Base-by-base conservation (phyloP, 495 filamentous ascomycete genomes). In the Filosporella fistucella region DNA sequence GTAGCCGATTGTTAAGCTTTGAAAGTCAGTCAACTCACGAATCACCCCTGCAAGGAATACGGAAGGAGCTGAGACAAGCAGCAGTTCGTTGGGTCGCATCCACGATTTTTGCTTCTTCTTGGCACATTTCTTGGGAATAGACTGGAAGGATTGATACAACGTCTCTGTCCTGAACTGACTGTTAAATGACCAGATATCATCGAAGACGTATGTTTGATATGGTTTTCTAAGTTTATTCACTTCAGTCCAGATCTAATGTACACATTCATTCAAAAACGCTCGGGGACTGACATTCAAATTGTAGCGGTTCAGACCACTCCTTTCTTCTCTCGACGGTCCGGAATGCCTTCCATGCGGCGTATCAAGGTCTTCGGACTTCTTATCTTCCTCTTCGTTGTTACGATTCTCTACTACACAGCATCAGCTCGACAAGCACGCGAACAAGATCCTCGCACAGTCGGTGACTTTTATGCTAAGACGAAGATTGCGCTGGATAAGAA, bases 281-380 rank as follows among this genome's bases (percentile, higher is more conserved):
- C 28, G n/a, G 28, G 8, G 8, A 8, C 28, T n/a, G 28, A n/a
- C 8, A n/a, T 37, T 37, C 9, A 26, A 17, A 20, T n/a, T 38
- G 25, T 33, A 59, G 48, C 43, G 1, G 39, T 52, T 18, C 39
- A 49, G 5, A 55, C 56, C 11, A 49, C 51, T 0, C 49, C 56
- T 13, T 53, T 49, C 42, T 48, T 59, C 45, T 20, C 13, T 16
- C 43, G 41, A 14, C 39, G 28, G 18, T 45, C 54, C 63, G 71
- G 37, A 34, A 91, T 94, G 88, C 78, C 81, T 57, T 87, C 86
- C 1, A 74, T 74, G 56, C 77, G 88, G 47, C 80, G 86, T 44
- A 49, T 87, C 33, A 80, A 79, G 44, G 63, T 80, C 29, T 61
- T 85, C 22, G 68, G 71, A 41, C 67, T 86, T 60, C 62, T 76